A percentile compares a stretch with the other conserved stretches of the same genome.
phyloP scores from a whole-genome alignment of 2,329 filamentous ascomycete species.

The Dissoconium aciculare region DNA sequence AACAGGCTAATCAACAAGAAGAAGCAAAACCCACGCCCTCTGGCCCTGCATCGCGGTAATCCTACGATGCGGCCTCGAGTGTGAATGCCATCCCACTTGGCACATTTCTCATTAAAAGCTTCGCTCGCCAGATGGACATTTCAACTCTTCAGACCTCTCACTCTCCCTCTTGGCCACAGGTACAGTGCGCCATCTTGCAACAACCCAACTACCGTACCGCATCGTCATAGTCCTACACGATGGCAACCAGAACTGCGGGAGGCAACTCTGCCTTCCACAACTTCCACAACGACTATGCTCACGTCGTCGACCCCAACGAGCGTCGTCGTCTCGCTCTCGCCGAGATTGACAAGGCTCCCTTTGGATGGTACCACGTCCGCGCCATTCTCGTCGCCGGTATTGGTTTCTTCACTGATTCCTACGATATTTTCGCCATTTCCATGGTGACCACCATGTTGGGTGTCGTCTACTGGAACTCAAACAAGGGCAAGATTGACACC shows the following conservation, averaged over 20 bases:
- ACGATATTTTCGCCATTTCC: conserved; percentile 61
- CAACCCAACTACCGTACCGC: conserved; percentile 2
- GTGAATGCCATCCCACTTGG: too few relatives aligned
- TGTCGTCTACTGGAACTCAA: conserved; percentile 53
- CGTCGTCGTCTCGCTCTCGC: conserved; percentile 63
- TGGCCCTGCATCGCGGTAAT: too few relatives aligned
- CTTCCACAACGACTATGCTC: conserved; percentile 59
- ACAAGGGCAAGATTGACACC: conserved; percentile 7
- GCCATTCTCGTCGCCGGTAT: conserved; percentile 66
- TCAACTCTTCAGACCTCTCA: too few relatives aligned
- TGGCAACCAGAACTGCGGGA: conserved; percentile 36
- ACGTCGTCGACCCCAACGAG: conserved; percentile 56
- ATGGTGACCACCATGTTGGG: conserved; percentile 62
- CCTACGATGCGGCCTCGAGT: too few relatives aligned
- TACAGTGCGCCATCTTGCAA: neutral
- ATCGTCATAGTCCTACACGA: conserved; percentile 6
- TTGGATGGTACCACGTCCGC: conserved; percentile 72
- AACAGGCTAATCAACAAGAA: too few relatives aligned
- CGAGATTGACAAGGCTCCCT: conserved; percentile 67
- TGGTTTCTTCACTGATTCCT: conserved; percentile 80
- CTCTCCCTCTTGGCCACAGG: conserved; percentile 2
- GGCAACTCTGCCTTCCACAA: conserved; percentile 61
- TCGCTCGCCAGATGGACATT: neutral
- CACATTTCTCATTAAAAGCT: conserved; percentile 1
- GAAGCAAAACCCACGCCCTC: too few relatives aligned